Base-by-base conservation (phyloP, 768 basidiomycete species). In the Tylopilus rubrobrunneus region DNA sequence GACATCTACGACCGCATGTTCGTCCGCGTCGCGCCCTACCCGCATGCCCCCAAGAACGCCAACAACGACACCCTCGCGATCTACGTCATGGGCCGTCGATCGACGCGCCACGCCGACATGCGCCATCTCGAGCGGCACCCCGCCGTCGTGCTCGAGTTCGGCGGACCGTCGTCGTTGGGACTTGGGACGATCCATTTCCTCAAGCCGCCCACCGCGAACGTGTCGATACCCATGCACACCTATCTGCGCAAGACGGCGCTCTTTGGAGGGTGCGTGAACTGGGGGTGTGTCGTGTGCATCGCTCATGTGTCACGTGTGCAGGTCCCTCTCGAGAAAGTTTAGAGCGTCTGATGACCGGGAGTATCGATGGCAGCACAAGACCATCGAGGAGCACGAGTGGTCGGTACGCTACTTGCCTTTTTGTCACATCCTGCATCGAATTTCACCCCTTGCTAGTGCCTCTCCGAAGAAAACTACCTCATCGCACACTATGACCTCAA, bases 1-100 rank as follows among this genome's bases (percentile, higher is more conserved):
- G 87, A 90, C 61, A 79, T 88, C 59, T 89, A 89, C 64, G 87
- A 90, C 69, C 81, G 87, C 51, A 71, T 83, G 57, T 89, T 86
- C 73, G 77, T 86, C 48, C 85, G 82, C 53, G 76, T 89, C 34
- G 68, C 78, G 6, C 77, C 79, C 4, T 68, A 73, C 21, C 78
- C 83, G 5, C 76, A 76, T 10, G 56, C 64, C 1, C 56, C 59
- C 33, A 64, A 54, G 11, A 31, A 31, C 29, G 2, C 29, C 29
- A 3, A 31, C 29, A 56, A 68, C 23, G 71, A 72, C 0, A 77
- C 83, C 8, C 46, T 71, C 8, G 79, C 80, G 65, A 78, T 89
- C 48, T 87, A 85, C 66, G 76, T 78, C 61, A 86, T 87, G 79
- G 76, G 76, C 41, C 78, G 81, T 45, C 83, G 86, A 17, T 81